Evolutionary conservation across 352 stramenopile genomes (phyloP), one percentile per base, ranked within the genome.

Genomic region (Globisporangium apiculatum): DNA sequence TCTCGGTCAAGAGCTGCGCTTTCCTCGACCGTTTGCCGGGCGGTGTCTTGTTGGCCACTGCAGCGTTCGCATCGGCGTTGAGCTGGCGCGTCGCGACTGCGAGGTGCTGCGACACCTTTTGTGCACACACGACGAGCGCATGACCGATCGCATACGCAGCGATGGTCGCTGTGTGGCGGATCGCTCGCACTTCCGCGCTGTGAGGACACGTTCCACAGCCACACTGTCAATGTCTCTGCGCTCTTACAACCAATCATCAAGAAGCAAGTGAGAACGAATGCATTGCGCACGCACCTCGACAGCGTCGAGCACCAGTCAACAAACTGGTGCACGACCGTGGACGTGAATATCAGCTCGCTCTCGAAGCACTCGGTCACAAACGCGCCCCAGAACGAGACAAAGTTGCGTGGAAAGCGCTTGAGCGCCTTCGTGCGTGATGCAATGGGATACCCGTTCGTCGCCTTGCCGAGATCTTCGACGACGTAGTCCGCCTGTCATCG

Each of bases 301-400:
- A 95, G 71, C 8, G 79, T 80, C 7, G 79, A 92, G 43, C 93
- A 54, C 86, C 86, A 95, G 53, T 94, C 83, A 1, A 94, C 69
- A 52, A 89, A 78, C 31, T 83, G 76, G 7, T 70, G 72, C 1
- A 77, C 66, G 11, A 95, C 50, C 5, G 85, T 64, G 3, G 77
- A 83, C 4, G 73, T 84, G 58, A 94, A 91, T 45, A 95, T 61
- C 5, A 91, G 67, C 17, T 95, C 86, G 49, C 83, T 92, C 48
- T 95, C 84, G 43, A 79, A 78, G 49, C 79, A 89, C 50, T 95
- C 82, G 15, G 73, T 75, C 53, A 94, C 72, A 52, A 94, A 88
- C 35, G 62, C 67, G 18, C 86, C 62, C 86, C 84, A 95, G 55
- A 95, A 94, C 48, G 81, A 69, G 7, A 76, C 69, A 35, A 91